These are phyloP conservation scores for Aspergillus cavernicola DNA, from an alignment of 495 filamentous ascomycete species.

Conservation along the genomic window DNA sequence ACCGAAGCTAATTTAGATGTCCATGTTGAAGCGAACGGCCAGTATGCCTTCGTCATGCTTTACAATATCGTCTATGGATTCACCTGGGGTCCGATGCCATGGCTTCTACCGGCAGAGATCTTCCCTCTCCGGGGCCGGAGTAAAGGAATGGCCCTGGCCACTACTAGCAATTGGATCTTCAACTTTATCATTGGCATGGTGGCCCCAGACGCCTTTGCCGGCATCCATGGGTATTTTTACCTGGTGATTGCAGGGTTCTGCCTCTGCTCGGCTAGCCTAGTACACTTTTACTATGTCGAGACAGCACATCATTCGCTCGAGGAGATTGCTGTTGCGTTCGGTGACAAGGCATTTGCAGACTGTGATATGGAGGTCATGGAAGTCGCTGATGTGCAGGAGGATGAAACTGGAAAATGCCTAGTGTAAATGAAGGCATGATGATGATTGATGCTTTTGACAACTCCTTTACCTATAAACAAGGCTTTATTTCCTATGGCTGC, in stretches of 20 bases:
- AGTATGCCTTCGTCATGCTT: slow-evolving; percentile 41
- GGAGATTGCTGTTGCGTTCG: slow-evolving; percentile 50
- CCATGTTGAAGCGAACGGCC: slow-evolving; percentile 22
- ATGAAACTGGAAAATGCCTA: too few relatives aligned
- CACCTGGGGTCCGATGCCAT: slow-evolving; percentile 69
- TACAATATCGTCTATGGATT: slow-evolving; percentile 31
- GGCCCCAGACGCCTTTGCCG: slow-evolving; percentile 59
- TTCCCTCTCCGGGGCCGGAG: slow-evolving; percentile 63
- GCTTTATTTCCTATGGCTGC: too few relatives aligned
- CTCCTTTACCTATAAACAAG: too few relatives aligned
- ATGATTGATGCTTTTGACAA: too few relatives aligned
- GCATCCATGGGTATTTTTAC: slow-evolving; percentile 63
- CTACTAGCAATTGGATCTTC: slow-evolving; percentile 72
- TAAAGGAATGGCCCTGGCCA: slow-evolving; percentile 63
- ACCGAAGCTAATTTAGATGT: slow-evolving; percentile 18
- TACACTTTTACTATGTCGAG: slow-evolving; percentile 68
- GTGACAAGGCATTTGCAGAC: slow-evolving; percentile 23
- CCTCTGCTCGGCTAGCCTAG: slow-evolving; percentile 50
- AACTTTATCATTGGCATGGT: slow-evolving; percentile 75
- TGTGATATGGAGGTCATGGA: not conserved
- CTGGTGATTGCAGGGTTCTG: slow-evolving; percentile 66
- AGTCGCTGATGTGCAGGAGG: not conserved
- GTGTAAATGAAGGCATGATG: too few relatives aligned
- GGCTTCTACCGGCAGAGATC: slow-evolving; percentile 68
- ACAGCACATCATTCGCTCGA: slow-evolving; percentile 55